Evolutionary conservation across 1,139 yeast species (phyloP).

Genomic region (Kodamaea suecica): DNA sequence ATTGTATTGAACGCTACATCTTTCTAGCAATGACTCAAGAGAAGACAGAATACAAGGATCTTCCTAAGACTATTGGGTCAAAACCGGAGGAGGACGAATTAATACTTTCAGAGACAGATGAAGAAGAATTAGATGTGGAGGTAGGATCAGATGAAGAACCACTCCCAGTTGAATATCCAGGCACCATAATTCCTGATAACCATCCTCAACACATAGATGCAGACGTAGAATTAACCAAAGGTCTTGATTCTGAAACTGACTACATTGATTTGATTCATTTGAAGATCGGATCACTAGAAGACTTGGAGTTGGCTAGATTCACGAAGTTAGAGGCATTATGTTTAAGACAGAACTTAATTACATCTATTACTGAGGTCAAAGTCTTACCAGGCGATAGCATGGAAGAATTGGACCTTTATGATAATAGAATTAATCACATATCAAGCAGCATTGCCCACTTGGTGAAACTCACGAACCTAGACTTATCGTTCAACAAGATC

Average conservation of each 20-base stretch:
- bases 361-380: constrained; percentile 68
- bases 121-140: constrained; percentile 24
- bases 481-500: constrained; percentile 87
- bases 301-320: constrained; percentile 60
- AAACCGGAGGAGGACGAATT: constrained; percentile 8
- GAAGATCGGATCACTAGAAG: constrained; percentile 67
- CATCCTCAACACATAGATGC: constrained; percentile 46
- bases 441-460: constrained; percentile 65
- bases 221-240: constrained; percentile 59
- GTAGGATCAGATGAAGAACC: constrained; percentile 29
- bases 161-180: constrained; percentile 40
- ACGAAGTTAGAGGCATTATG: constrained; percentile 58
- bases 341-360: constrained; percentile 80
- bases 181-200: constrained; percentile 56
- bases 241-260: constrained; percentile 58
- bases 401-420: constrained; percentile 85
- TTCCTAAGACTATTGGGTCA: constrained; percentile 11
- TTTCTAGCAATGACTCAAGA: constrained; percentile 4
- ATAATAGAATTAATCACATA: constrained; percentile 86
- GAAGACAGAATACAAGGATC: constrained; percentile 6
- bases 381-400: constrained; percentile 51
- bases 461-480: constrained; percentile 57
- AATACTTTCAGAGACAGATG: constrained; percentile 14
- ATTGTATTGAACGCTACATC: no score
- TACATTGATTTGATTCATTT: constrained; percentile 76